Evolutionary conservation across 805 yeast species (phyloP).

Genomic region (Candida anglica): DNA sequence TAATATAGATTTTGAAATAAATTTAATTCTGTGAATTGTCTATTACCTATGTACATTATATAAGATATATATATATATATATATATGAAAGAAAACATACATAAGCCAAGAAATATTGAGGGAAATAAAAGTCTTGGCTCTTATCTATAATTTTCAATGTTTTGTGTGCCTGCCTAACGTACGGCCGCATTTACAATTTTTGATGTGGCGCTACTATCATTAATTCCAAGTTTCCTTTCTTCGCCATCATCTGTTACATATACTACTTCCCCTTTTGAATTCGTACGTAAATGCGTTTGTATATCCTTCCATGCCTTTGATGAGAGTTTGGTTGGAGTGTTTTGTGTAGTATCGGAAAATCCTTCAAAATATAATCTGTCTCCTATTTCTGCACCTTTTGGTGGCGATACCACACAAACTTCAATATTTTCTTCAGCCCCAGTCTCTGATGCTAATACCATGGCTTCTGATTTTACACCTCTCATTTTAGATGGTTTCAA

Average conservation of each 20-base stretch:
- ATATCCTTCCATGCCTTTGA: conserved; percentile 31
- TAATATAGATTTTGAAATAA: too few relatives aligned
- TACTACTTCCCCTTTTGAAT: conserved; percentile 24
- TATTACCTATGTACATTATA: too few relatives aligned
- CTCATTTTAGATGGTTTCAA: conserved; percentile 61
- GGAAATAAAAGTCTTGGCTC: background rate
- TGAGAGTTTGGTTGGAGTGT: conserved; percentile 22
- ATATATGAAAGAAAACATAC: background rate
- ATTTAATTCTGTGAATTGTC: background rate
- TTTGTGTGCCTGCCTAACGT: conserved; percentile 3
- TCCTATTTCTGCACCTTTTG: conserved; percentile 34
- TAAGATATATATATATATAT: too few relatives aligned
- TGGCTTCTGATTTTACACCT: conserved; percentile 59
- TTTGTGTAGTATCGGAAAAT: conserved; percentile 9
- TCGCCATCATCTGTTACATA: conserved; percentile 16
- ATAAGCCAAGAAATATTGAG: background rate
- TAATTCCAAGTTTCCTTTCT: too few relatives aligned
- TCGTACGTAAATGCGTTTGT: conserved; percentile 23
- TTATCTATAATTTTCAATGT: background rate
- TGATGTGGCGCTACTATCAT: conserved; percentile 5
- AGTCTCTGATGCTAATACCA: conserved; percentile 58
- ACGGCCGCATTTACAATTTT: conserved; percentile 5
- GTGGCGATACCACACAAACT: conserved; percentile 49
- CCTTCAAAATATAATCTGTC: conserved; percentile 34
- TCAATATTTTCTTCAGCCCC: conserved; percentile 6